Evolutionary conservation across 2,329 filamentous ascomycete genomes (phyloP), one percentile per base, ranked within the genome.

Genomic region (Bimuria novae-zelandiae): DNA sequence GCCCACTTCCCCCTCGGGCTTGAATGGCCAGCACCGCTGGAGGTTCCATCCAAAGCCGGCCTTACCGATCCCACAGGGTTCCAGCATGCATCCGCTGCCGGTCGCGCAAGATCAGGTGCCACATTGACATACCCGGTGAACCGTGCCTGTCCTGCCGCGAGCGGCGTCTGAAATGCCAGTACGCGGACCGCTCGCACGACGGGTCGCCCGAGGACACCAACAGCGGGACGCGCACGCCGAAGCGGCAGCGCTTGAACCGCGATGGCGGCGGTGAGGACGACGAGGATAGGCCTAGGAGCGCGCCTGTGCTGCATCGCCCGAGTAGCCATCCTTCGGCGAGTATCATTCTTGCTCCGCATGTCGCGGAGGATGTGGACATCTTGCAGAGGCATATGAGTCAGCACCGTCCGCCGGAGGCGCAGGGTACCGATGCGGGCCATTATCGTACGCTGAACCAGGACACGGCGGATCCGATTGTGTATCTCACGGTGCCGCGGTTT

Each of bases 401-500:
- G 41, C 65, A 71, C 23, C 59, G 62, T 21, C 29, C 49, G 5
- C 17, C 33, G 2, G 25, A 39, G 39, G 21, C 40, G 12, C 12
- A 66, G 61, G 33, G 37, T 59, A 64, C 70, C 16, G 51, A 55
- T 10, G 50, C 67, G 11, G 76, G 75, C 25, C 77, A 75, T 14
- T 83, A 82, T 54, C 79, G 80, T 41, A 78, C 80, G 7, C 76
- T 82, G 27, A 79, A 78, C 1, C 80, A 76, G 47, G 77, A 71
- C 47, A 57, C 64, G 5, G 71, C 76, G 17, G 67, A 75, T 42
- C 70, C 74, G 4, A 69, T 77, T 6, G 67, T 76, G 2, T 76
- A 76, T 44, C 62, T 74, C 7, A 80, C 79, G 4, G 78, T 83
- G 3, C 79, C 80, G 8, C 71, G 79, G 33, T 77, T 78, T 45